Evolutionary conservation across 139 green algal species (phyloP), one percentile per base, ranked within the genome.

Genomic region (Nannochloris sp.): DNA sequence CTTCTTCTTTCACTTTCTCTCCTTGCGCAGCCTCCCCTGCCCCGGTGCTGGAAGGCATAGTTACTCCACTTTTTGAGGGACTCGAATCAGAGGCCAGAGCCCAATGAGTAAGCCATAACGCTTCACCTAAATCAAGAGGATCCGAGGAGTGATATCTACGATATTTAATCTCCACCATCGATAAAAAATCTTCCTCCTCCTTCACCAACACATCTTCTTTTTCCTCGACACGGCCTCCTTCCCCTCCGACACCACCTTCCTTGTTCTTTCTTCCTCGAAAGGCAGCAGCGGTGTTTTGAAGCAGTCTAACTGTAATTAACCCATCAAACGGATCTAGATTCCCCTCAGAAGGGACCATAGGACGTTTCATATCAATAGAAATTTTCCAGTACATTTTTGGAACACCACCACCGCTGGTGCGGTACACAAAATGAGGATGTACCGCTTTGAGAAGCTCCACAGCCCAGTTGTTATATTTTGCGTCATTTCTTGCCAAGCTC

Each of bases 311-410:
- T 3, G 77, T 79, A 9, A 83, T 68, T 13, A 81, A 61, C 27
- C 69, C 70, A 30, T 84, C 77, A 62, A 78, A 80, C 6, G 74
- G 64, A 57, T 83, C 77, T 23, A 82, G 54, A 27, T 83, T 81
- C 30, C 77, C 77, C 68, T 76, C 64, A 25, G 48, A 66, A 13
- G 23, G 47, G 36, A 77, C 73, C 29, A 62, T 54, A 9, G 75
- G 71, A 23, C 61, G 67, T 27, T 23, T 32, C 57, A 82, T 30
- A 60, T 83, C 76, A 31, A 72, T 69, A 12, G 29, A 57, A 56
- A 83, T 72, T 30, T 75, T 70, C 68, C 76, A 83, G 48, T 47
- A 60, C 73, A 83, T 80, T 38, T 58, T 60, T 5, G 35, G 65
- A 13, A 12, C 23, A 10, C 8, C 12, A 24, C 44, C 65, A 44